Base-by-base conservation (phyloP, 441 rosid genomes). In the Erodium trifolium region DNA sequence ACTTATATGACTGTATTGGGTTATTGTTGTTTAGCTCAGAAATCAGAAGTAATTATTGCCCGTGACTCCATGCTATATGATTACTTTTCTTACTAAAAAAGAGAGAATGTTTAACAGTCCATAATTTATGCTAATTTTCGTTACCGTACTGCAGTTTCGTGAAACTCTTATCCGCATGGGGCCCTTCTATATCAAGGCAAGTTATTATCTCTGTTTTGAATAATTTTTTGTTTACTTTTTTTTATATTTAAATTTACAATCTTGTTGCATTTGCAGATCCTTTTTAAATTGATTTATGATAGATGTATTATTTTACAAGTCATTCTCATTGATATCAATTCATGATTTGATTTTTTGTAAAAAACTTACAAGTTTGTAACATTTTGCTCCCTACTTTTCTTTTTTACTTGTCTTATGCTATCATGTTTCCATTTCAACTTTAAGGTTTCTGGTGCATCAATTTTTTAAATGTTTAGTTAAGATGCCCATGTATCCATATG, bases 171-270 rank as follows among this genome's bases (percentile, higher is more conserved):
- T 94, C 71, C 72, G 60, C 78, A 76, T 94, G 92, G 98, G 97
- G 67, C 99, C 98, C 76, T 94, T 94, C 79, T 94, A 92, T 79
- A 53, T 88, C 63, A 94, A 94, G 98, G 98, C 81, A 84, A 84
- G 92, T 77, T 6, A 69, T 17, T 75, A 12, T 63, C 60, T 53
- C 3, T 75, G 4, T 65, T 76, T 1, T 66, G 39, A 73, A 12
- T 70, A 69, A 23, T 5, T 31, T 23, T 23, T 23, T 16, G 49
- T 23, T 47, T 51, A 3, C 4, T 53, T 18, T 66, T 1, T 5
- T 60, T 37, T 37, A 2, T 37, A 5, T 16, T 60, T 7, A 19
- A 60, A 19, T 23, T n/a, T 49, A 49, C 55, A 49, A 49, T 12
- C 55, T 13, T 49, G 17, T 49, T 13, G 55, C 17, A 13, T 49